These are phyloP conservation scores for Candida boidinii DNA, from an alignment of 805 yeast genomes.

Conservation along the genomic window DNA sequence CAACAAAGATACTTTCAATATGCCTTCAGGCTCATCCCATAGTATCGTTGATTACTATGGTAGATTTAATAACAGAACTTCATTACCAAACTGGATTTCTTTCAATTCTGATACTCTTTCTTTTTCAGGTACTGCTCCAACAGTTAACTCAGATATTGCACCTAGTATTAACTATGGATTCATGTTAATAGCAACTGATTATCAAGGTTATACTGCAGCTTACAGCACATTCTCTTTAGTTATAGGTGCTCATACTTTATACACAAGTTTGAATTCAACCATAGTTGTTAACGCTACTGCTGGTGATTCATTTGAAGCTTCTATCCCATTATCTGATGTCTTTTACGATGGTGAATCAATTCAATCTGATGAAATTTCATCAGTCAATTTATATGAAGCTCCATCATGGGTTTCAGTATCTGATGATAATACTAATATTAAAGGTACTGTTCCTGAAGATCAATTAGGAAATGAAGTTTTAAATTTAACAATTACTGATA, in stretches of 20 bases:
- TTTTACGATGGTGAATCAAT: conserved; percentile 55
- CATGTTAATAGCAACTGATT: conserved; percentile 72
- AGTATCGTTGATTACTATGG: conserved; percentile 68
- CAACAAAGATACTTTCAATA: conserved; percentile 48
- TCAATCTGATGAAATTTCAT: conserved; percentile 41
- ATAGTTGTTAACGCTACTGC: conserved; percentile 60
- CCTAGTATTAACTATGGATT: conserved; percentile 71
- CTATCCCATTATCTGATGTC: conserved; percentile 57
- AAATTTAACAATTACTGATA: conserved; percentile 49
- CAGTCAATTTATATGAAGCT: conserved; percentile 36
- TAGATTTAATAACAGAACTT: conserved; percentile 69
- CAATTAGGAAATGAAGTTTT: conserved; percentile 31
- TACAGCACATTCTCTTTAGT: conserved; percentile 61
- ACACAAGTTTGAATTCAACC: conserved; percentile 53
- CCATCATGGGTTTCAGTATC: conserved; percentile 54
- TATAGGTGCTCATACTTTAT: conserved; percentile 83
- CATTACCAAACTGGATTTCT: conserved; percentile 83
- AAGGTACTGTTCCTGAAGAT: conserved; percentile 50
- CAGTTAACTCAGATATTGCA: conserved; percentile 78
- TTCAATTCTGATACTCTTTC: conserved; percentile 57
- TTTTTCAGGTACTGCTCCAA: conserved; percentile 84
- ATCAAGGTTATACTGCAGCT: conserved; percentile 63
- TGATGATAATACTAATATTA: conserved; percentile 29
- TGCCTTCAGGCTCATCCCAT: conserved; percentile 32
- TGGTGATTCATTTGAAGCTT: conserved; percentile 41